phyloP scores from a whole-genome alignment of 306 rosid species.

The Casuarina equisetifolia region DNA sequence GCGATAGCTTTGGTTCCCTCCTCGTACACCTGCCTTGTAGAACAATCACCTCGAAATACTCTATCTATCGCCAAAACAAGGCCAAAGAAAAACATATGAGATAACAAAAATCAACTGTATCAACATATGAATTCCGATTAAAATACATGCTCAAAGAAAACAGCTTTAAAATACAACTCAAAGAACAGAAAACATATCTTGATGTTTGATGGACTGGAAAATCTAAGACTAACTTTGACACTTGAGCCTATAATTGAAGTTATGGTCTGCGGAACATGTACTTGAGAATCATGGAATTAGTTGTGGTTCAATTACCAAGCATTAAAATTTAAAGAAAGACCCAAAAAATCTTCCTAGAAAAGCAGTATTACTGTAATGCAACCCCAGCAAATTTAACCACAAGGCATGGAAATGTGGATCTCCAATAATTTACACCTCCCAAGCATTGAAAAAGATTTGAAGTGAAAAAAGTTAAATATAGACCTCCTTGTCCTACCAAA shows the following conservation, averaged over 20 bases:
- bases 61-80: constrained; percentile 57
- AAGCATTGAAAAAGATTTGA: constrained; percentile 19
- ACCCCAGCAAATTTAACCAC: background rate
- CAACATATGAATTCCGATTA: constrained; percentile 1
- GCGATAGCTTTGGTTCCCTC: constrained; percentile 88
- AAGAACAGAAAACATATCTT: background rate
- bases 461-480: constrained; percentile 17
- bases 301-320: background rate
- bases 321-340: background rate
- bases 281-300: background rate
- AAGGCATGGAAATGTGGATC: background rate
- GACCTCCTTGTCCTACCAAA: constrained; percentile 62
- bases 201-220: constrained; percentile 7
- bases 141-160: background rate
- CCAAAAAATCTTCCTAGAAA: background rate
- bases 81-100: constrained; percentile 3
- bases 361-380: background rate
- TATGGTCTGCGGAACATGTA: background rate
- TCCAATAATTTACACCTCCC: no score
- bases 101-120: background rate
- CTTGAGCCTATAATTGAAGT: background rate
- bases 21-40: constrained; percentile 84
- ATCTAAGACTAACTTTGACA: background rate
- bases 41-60: constrained; percentile 85
- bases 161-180: background rate